Evolutionary conservation across 805 yeast genomes (phyloP), one percentile per base, ranked within the genome.

Genomic region (Zygosaccharomyces kombuchaensis): DNA sequence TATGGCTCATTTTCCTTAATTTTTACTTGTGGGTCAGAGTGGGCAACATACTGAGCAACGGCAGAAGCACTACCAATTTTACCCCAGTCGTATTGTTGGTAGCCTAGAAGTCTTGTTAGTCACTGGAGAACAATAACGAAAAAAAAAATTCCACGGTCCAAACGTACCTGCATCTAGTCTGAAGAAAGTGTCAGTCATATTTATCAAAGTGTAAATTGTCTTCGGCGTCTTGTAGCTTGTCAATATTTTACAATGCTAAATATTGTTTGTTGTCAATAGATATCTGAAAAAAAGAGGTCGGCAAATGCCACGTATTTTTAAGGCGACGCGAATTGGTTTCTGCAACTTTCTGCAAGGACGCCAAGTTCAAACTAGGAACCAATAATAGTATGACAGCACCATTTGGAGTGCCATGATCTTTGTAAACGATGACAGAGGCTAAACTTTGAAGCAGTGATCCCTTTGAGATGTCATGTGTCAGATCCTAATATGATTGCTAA

Each of bases 81-180:
- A 50, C 89, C 90, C 93, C 93, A 85, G 64, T 80, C 93, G 69
- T 85, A 85, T 70, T 82, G 82, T 66, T 86, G 95, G 65, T 70
- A 82, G 22, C 87, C 87, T 68, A 70, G 16, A 31, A 36, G 9
- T 25, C 7, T 14, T 34, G 25, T 16, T 19, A 36, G 26, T 34
- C 19, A 37, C 30, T 37, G 27, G 21, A 22, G 25, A 23, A 26
- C 5, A 34, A 14, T 4, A 17, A 30, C n/a, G 23, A 4, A 12
- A 25, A 43, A 14, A 13, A 14, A 13, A 3, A 27, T 25, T 32
- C 8, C 8, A 23, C 21, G 7, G 3, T 36, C 27, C 9, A 38
- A 9, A 54, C 69, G 30, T 55, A 63, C 73, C 73, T 44, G 73
- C 71, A 30, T 67, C 68, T 44, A 71, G 51, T 62, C 73, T 70